Base-by-base conservation (phyloP, 129 eudicot species). In the Flaveria brownii region DNA sequence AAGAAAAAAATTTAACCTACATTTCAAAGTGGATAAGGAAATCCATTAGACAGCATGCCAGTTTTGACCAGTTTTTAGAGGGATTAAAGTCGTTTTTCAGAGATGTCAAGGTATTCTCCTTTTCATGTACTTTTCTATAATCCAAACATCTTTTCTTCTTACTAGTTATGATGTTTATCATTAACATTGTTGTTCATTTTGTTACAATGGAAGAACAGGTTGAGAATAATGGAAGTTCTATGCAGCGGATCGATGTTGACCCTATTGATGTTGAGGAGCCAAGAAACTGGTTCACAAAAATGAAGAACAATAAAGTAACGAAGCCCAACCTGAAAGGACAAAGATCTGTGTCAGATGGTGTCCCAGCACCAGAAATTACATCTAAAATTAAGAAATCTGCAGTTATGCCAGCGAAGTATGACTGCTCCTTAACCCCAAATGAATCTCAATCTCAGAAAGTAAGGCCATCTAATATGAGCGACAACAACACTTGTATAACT, bases 11-110 rank as follows among this genome's bases (percentile, higher is more conserved):
- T 71, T 74, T 86, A 70, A 61, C 81, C n/a, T 87, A 84, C 81
- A 77, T 94, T 64, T 94, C 98, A 62, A 94, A 94, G 82, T 94
- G 98, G 98, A 74, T 94, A 65, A 87, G 97, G 83, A 94, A 86
- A 70, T 94, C 97, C 13, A 81, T 94, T 62, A 87, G 88, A 63
- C 91, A 87, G 23, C 84, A 88, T 73, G 92, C 84, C 78, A 74
- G 60, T 79, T 89, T 88, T 84, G 90, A 83, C 57, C 89, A 81
- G 67, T 84, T 96, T 72, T 43, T 94, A 55, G 90, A 88, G 66
- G 90, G 82, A 77, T 78, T 94, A 75, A 84, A 85, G 79, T 73
- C 87, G 61, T 94, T 91, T 82, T 94, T 88, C 85, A 68, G 72
- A 80, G 86, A 86, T 73, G 81, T 87, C 49, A 91, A 87, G 96